These are phyloP conservation scores for Uronychia setigera DNA, from an alignment of 73 alveolate genomes.

Conservation along the genomic window DNA sequence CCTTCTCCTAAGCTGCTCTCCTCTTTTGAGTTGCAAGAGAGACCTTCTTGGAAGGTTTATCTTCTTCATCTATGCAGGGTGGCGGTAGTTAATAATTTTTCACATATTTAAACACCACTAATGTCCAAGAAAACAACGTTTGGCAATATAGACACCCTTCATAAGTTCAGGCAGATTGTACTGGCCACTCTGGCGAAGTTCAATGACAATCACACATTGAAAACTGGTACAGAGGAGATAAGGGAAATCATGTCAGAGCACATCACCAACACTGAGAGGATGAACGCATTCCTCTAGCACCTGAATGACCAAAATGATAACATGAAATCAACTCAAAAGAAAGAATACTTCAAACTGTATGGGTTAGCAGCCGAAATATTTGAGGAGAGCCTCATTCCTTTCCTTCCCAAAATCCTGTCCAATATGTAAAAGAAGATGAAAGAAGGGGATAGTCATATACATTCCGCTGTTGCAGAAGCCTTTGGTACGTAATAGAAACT, in stretches of 20 bases:
- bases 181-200: slow-evolving; percentile 36
- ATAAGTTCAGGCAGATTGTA: slow-evolving; percentile 43
- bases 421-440: slow-evolving; percentile 59
- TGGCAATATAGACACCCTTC: slow-evolving; percentile 20
- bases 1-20: slow-evolving; percentile 30
- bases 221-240: slow-evolving; percentile 49
- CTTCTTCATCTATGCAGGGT: neutral
- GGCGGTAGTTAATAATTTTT: too few species aligned
- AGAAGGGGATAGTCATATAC: slow-evolving; percentile 56
- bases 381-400: slow-evolving; percentile 69
- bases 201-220: slow-evolving; percentile 29
- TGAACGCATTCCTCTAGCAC: slow-evolving; percentile 54
- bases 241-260: slow-evolving; percentile 62
- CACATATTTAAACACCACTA: too few species aligned
- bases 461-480: slow-evolving; percentile 43
- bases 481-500: slow-evolving; percentile 38
- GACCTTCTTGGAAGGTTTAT: slow-evolving; percentile 14
- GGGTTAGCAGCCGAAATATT: slow-evolving; percentile 67
- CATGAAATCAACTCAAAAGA: slow-evolving; percentile 54
- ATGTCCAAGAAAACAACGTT: too few species aligned
- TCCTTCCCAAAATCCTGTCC: slow-evolving; percentile 51
- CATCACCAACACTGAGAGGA: slow-evolving; percentile 72
- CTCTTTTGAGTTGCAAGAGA: slow-evolving; percentile 44
- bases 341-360: slow-evolving; percentile 67
- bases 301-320: slow-evolving; percentile 64